Percentiles rank a stretch among this genome's conserved stretches.
phyloP scores from a whole-genome alignment of 495 filamentous ascomycete species.

The Pseudomonodictys pantanalensis region DNA sequence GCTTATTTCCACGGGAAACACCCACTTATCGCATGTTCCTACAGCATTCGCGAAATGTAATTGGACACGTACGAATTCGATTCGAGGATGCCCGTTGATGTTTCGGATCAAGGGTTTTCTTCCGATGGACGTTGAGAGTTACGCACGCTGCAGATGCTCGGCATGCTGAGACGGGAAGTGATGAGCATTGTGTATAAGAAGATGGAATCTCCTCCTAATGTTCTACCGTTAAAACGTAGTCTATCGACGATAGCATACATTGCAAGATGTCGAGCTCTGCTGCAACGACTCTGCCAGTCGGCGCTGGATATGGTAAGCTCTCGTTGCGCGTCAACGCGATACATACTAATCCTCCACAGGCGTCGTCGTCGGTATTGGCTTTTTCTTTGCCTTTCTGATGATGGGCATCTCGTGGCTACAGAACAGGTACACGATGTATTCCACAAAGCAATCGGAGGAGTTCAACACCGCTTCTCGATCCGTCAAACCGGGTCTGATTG shows the following conservation, averaged over 20 bases:
- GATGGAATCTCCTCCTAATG: not conserved
- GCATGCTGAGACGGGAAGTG: not conserved
- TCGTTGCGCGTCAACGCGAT: not conserved
- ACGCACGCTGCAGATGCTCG: too few species aligned
- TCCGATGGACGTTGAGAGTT: too few species aligned
- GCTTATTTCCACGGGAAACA: not conserved
- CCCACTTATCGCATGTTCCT: not conserved
- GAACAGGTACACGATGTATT: slow-evolving; percentile 33
- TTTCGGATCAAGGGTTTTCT: too few species aligned
- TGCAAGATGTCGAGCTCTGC: slow-evolving; percentile 7
- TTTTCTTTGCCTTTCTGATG: slow-evolving; percentile 33
- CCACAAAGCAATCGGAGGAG: slow-evolving; percentile 30
- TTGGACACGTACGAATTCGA: not conserved
- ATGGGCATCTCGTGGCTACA: slow-evolving; percentile 29
- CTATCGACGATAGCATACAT: not conserved
- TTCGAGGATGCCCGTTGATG: too few species aligned
- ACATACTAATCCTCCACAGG: slow-evolving; percentile 2
- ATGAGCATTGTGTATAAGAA: not conserved
- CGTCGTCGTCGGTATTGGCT: slow-evolving; percentile 28
- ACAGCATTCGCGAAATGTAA: too few species aligned
- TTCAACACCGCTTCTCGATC: slow-evolving; percentile 30
- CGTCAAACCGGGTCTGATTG: slow-evolving; percentile 31
- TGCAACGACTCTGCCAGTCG: slow-evolving; percentile 15
- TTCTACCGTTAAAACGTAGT: not conserved
- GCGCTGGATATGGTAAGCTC: slow-evolving; percentile 27